Base-by-base conservation (phyloP, 73 alveolate genomes). In the Paramecium caudatum region DNA sequence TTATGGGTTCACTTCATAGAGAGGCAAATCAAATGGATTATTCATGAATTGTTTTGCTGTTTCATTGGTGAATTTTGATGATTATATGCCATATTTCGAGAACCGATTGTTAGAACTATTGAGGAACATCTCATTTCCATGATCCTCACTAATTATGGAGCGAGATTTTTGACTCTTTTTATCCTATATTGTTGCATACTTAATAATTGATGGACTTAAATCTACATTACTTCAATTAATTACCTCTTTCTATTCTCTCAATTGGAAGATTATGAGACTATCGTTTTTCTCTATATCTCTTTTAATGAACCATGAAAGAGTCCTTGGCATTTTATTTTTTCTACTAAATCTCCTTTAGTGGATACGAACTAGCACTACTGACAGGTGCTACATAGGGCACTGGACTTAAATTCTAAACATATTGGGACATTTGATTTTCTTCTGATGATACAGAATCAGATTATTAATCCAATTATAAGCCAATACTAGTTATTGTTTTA, bases 11-110 rank as follows among this genome's bases (percentile, higher is more conserved):
- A 74, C 15, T 17, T 74, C 88, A 23, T 27, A 19, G 17, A 13
- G 16, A 21, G 88, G 46, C 32, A 74, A 8, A 39, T 74, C 88
- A 1, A 74, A 74, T 2, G 88, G 88, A 45, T 45, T 74, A 27
- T 21, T 74, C 46, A 41, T n/a, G 21, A 74, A 74, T 27, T 74
- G 16, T 16, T 74, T 74, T 74, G 88, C 88, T 41, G 88, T 74
- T 21, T 74, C 88, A 16, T 37, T 37, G 0, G 88, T 74, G 43
- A 74, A 74, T 74, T 74, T 74, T 21, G 88, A 74, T 8, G 88
- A 74, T 43, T 37, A 17, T 8, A 74, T 45, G 32, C 69, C 88
- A 74, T 74, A 74, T 23, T 27, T 21, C 1, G 80, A 55, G 37
- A 55, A 55, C 30, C 30, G 30, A 10, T 43, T 55, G 30, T 55